phyloP scores from a whole-genome alignment of 345 rosid genomes.

The rapeseed (Brassica napus) region Da-Ae NC_063451.1:30133501-30134000 shows the following conservation, averaged over 20 bases:
- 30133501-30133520: too few species aligned
- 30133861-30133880: neutral
- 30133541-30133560: too few species aligned
- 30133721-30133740: constrained; percentile 44
- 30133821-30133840: neutral
- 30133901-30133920: neutral
- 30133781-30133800: constrained; percentile 4
- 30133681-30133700: too few species aligned
- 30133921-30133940: neutral
- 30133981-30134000: too few species aligned
- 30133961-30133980: neutral
- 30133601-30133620: too few species aligned
- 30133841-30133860: neutral
- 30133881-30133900: neutral
- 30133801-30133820: neutral
- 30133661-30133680: too few species aligned
- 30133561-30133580: too few species aligned
- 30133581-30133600: too few species aligned
- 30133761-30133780: constrained; percentile 75
- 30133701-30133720: too few species aligned
- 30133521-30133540: too few species aligned
- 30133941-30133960: neutral
- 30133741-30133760: constrained; percentile 73
- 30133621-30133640: too few species aligned
- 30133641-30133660: too few species aligned